Percentiles rank a stretch among this genome's conserved stretches.
These are phyloP conservation scores for Fonsecaea erecta DNA, from an alignment of 2,329 filamentous ascomycete species.

Conservation along the genomic window DNA sequence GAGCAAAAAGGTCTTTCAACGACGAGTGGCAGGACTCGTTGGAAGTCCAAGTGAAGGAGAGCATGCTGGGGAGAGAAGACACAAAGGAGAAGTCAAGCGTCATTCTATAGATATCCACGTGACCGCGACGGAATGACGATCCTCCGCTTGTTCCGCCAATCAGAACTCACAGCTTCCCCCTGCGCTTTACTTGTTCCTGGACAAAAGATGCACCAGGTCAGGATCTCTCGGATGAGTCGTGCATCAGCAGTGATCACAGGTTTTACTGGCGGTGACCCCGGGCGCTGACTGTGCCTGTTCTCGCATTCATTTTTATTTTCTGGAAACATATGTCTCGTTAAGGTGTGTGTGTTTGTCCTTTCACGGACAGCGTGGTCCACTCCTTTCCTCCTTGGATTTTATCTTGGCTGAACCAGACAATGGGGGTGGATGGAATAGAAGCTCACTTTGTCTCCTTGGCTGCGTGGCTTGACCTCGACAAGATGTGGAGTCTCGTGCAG, in stretches of 20 bases:
- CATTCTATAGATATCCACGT: background rate
- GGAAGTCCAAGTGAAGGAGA: background rate
- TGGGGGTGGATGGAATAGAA: slow-evolving; percentile 7
- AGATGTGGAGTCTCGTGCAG: slow-evolving; percentile 25
- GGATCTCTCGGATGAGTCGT: slow-evolving; percentile 5
- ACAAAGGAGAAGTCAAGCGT: too few species aligned
- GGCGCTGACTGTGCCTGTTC: slow-evolving; percentile 15
- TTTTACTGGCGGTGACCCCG: background rate
- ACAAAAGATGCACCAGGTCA: background rate
- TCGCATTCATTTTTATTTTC: background rate
- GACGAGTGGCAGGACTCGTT: too few species aligned
- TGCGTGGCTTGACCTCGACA: slow-evolving; percentile 5
- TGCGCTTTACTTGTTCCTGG: slow-evolving; percentile 16
- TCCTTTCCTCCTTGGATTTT: background rate
- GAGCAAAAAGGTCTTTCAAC: too few species aligned
- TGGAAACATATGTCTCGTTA: background rate
- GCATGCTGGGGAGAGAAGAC: background rate
- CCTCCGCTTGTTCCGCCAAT: slow-evolving; percentile 6
- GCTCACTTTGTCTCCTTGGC: background rate
- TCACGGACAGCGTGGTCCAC: background rate
- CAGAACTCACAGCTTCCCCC: background rate
- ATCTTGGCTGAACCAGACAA: background rate
- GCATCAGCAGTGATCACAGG: background rate
- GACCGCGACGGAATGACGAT: background rate
- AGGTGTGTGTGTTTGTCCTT: slow-evolving; percentile 12